phyloP scores from a whole-genome alignment of 1,284 basidiomycete genomes.

The Leccinum discolor region DNA sequence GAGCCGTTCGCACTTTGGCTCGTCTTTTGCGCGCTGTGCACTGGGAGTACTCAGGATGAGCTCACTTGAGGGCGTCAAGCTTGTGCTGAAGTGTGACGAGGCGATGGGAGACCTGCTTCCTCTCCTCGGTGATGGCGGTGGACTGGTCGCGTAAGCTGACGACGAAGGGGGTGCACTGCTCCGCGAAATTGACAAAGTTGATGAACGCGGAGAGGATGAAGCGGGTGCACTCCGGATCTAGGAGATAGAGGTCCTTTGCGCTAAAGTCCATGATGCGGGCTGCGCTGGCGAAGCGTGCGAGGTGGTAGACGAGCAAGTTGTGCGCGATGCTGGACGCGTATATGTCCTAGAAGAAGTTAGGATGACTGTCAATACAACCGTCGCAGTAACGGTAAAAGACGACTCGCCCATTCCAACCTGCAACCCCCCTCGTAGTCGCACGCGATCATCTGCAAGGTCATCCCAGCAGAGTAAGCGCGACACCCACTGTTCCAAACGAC shows the following conservation, averaged over 20 bases:
- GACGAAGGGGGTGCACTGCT: constrained; percentile 67
- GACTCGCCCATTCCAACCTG: constrained; percentile 74
- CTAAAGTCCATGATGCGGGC: constrained; percentile 82
- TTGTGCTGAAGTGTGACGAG: constrained; percentile 53
- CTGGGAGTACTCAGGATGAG: constrained; percentile 37
- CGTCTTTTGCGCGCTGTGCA: constrained; percentile 66
- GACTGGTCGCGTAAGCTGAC: constrained; percentile 61
- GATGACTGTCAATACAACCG: constrained; percentile 1
- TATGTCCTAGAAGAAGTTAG: constrained; percentile 50
- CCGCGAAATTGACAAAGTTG: constrained; percentile 90
- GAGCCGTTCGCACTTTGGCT: constrained; percentile 63
- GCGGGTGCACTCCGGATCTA: constrained; percentile 74
- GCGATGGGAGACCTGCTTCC: constrained; percentile 57
- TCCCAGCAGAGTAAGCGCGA: constrained; percentile 9
- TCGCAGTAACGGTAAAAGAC: neutral
- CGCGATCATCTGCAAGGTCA: constrained; percentile 69
- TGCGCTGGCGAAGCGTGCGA: constrained; percentile 70
- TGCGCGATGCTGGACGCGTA: constrained; percentile 57
- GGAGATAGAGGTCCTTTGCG: constrained; percentile 71
- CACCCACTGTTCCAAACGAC: constrained; percentile 72
- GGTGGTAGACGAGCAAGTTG: constrained; percentile 67
- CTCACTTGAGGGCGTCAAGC: constrained; percentile 67
- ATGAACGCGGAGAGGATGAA: constrained; percentile 83
- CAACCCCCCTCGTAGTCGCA: constrained; percentile 72
- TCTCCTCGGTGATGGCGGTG: constrained; percentile 54